Conservation (phyloP, 1,284 basidiomycete species). For the Leccinum holopus region DNA sequence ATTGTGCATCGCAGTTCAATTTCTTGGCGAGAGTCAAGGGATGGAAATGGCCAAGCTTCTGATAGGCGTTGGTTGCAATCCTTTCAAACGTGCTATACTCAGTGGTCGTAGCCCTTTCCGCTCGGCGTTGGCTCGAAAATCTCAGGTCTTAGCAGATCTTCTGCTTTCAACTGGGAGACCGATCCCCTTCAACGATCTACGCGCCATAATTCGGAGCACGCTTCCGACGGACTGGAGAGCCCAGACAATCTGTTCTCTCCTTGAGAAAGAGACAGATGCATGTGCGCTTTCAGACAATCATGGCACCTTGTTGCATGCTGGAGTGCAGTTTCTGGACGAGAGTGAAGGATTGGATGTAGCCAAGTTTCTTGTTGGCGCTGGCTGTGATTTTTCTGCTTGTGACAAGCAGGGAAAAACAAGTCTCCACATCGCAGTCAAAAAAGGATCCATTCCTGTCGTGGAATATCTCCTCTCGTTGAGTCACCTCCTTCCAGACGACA, state of each 20-base stretch:
- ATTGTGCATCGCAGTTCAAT: neutral
- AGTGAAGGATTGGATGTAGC: neutral
- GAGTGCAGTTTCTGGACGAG: neutral
- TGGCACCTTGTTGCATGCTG: neutral
- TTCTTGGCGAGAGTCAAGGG: neutral
- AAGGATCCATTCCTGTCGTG: neutral
- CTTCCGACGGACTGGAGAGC: neutral
- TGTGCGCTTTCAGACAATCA: neutral
- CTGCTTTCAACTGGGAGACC: neutral
- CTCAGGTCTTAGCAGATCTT: neutral
- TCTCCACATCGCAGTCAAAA: constrained; percentile 3
- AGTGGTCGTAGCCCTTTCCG: neutral
- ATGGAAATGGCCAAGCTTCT: neutral
- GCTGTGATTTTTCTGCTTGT: neutral
- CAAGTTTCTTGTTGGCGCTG: neutral
- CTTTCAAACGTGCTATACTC: neutral
- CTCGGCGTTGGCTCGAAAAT: neutral
- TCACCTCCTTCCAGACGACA: constrained; percentile 4
- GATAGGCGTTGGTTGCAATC: neutral
- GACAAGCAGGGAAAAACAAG: neutral
- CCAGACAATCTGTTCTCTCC: neutral
- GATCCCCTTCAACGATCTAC: neutral
- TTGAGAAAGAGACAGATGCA: neutral
- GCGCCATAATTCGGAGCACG: neutral
- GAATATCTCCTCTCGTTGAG: constrained; percentile 2